Evolutionary conservation across 257 asterid species (phyloP).

Genomic region (Solanum sparsipilum): DNA sequence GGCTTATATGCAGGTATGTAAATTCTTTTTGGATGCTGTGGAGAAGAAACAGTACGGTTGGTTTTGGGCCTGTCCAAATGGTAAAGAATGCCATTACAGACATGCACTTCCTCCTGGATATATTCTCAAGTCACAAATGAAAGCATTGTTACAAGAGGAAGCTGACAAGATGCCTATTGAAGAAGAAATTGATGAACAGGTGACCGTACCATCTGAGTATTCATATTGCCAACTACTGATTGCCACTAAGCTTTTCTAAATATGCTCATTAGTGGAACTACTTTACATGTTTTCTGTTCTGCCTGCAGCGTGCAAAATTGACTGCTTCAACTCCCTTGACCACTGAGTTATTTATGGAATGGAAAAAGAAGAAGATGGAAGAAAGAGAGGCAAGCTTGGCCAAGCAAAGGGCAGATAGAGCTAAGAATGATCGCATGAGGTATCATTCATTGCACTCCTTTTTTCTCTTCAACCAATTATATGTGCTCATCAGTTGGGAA

Average conservation of each 20-base stretch:
- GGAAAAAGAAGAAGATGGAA: constrained; percentile 78
- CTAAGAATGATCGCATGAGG: constrained; percentile 99
- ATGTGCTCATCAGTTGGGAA: neutral
- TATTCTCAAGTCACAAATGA: constrained; percentile 89
- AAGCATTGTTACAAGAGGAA: constrained; percentile 92
- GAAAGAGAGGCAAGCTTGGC: constrained; percentile 82
- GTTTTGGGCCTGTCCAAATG: constrained; percentile 98
- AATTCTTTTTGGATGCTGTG: constrained; percentile 89
- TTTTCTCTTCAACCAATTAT: neutral
- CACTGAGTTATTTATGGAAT: constrained; percentile 70
- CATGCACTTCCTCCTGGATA: constrained; percentile 98
- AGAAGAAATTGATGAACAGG: constrained; percentile 97
- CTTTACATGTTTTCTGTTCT: neutral
- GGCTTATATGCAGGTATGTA: constrained; percentile 54
- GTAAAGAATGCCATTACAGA: constrained; percentile 84
- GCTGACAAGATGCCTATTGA: constrained; percentile 60
- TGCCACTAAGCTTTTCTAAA: neutral
- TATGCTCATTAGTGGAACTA: neutral
- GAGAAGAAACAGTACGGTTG: constrained; percentile 98
- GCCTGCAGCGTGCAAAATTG: constrained; percentile 66
- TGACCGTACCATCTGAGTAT: neutral
- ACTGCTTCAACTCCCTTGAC: constrained; percentile 76
- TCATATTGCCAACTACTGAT: neutral
- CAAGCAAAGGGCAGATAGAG: constrained; percentile 84
- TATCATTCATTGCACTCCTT: neutral